phyloP scores from a whole-genome alignment of 2,329 filamentous ascomycete species.

The Cladosporium oxysporum region DNA sequence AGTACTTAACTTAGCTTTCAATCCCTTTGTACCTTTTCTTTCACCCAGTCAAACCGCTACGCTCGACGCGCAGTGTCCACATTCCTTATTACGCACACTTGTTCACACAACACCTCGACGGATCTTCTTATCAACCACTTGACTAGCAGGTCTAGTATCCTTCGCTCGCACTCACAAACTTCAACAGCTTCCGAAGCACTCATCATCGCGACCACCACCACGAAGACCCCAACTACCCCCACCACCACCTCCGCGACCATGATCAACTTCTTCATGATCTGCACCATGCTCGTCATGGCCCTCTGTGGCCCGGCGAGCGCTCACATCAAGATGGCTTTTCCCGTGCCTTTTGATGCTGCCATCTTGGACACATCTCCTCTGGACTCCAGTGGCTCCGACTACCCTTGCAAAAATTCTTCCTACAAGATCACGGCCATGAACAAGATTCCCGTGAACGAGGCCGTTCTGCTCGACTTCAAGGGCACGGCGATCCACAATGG shows the following conservation, averaged over 20 bases:
- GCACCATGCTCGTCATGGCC: conserved; percentile 46
- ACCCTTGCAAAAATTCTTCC: conserved; percentile 72
- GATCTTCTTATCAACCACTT: neutral
- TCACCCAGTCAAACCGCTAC: neutral
- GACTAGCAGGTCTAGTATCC: conserved; percentile 19
- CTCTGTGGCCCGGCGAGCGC: conserved; percentile 54
- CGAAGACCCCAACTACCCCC: conserved; percentile 5
- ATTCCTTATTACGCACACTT: conserved; percentile 3
- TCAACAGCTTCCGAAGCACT: neutral
- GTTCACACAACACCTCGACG: conserved; percentile 6
- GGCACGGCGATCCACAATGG: conserved; percentile 82
- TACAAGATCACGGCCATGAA: conserved; percentile 57
- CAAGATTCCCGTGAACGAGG: conserved; percentile 62
- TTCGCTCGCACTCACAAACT: neutral
- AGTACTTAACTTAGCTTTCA: neutral
- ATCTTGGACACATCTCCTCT: conserved; percentile 67
- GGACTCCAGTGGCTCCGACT: conserved; percentile 52
- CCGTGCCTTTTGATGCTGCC: conserved; percentile 62
- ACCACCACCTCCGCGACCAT: conserved; percentile 17
- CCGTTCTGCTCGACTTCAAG: conserved; percentile 63
- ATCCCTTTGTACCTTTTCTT: neutral
- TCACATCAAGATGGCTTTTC: conserved; percentile 74
- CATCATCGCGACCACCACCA: neutral
- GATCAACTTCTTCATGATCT: conserved; percentile 19
- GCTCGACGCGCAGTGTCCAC: conserved; percentile 11